phyloP scores from a whole-genome alignment of 2,329 filamentous ascomycete species.

The Fonsecaea nubica region DNA sequence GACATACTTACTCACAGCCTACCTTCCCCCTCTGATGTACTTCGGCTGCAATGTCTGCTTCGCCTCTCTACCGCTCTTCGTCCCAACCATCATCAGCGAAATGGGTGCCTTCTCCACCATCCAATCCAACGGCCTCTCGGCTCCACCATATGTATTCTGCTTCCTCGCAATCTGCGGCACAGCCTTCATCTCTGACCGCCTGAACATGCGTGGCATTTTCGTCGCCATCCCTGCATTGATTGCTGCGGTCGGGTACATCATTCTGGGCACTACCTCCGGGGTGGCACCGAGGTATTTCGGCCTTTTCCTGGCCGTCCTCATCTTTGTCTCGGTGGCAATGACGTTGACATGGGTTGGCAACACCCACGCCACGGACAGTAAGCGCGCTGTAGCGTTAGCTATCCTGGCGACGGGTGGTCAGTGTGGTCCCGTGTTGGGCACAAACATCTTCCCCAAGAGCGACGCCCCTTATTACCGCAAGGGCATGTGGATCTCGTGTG shows the following conservation, averaged over 20 bases:
- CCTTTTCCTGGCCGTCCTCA: slow-evolving; percentile 64
- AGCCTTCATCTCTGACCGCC: slow-evolving; percentile 69
- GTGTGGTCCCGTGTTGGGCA: slow-evolving; percentile 76
- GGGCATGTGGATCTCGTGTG: slow-evolving; percentile 48
- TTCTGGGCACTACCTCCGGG: slow-evolving; percentile 65
- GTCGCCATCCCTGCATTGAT: slow-evolving; percentile 63
- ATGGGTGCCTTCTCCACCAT: slow-evolving; percentile 71
- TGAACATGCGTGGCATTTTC: slow-evolving; percentile 67
- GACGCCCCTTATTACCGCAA: slow-evolving; percentile 47
- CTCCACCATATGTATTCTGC: slow-evolving; percentile 73
- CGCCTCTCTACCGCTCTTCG: slow-evolving; percentile 68
- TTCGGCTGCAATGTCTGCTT: slow-evolving; percentile 70
- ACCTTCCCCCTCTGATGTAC: slow-evolving; percentile 61
- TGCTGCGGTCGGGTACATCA: slow-evolving; percentile 68
- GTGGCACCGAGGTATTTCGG: slow-evolving; percentile 60
- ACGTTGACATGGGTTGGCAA: slow-evolving; percentile 72
- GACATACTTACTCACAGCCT: slow-evolving; percentile 21
- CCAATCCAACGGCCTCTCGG: slow-evolving; percentile 73
- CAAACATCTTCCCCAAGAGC: slow-evolving; percentile 51
- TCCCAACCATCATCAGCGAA: slow-evolving; percentile 66
- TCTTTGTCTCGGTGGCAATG: slow-evolving; percentile 73
- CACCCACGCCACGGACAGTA: slow-evolving; percentile 36
- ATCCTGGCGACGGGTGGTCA: slow-evolving; percentile 84
- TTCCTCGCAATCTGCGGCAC: slow-evolving; percentile 68
- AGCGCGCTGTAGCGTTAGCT: slow-evolving; percentile 44